These are phyloP conservation scores for Hemisphaericaspora xylanilytica DNA, from an alignment of 1,139 yeast genomes.

Conservation along the genomic window DNA sequence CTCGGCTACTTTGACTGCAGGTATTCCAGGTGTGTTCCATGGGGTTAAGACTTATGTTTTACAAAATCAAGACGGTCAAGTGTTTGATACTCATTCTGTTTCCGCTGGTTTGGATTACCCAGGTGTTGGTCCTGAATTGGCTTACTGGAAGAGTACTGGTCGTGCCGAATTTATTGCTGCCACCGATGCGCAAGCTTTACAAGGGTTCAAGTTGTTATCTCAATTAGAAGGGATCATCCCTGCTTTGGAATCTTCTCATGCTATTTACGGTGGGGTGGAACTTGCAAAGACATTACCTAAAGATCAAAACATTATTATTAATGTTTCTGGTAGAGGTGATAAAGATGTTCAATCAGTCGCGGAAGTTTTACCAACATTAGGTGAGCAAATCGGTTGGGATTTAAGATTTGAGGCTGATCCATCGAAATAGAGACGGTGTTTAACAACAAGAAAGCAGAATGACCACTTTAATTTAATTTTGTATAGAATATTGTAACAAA, in stretches of 20 bases:
- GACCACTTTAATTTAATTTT: no score
- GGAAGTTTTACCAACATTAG: conserved; percentile 82
- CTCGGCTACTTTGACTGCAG: conserved; percentile 90
- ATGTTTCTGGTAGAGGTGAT: conserved; percentile 97
- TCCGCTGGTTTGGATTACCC: conserved; percentile 99
- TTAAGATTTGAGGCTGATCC: conserved; percentile 74
- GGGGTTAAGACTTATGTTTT: conserved; percentile 94
- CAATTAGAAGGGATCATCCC: conserved; percentile 98
- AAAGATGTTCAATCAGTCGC: conserved; percentile 98
- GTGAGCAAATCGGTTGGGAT: conserved; percentile 94
- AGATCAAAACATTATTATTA: conserved; percentile 80
- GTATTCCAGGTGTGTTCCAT: conserved; percentile 96
- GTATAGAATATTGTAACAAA: no score
- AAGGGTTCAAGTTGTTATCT: conserved; percentile 83
- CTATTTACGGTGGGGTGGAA: conserved; percentile 85
- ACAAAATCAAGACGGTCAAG: conserved; percentile 91
- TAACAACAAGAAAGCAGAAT: no score
- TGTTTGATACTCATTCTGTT: conserved; percentile 95
- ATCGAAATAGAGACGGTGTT: conserved; percentile 28
- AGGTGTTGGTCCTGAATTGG: conserved; percentile 98
- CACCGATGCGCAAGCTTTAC: conserved; percentile 84
- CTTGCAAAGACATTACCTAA: conserved; percentile 80
- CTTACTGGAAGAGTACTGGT: conserved; percentile 91
- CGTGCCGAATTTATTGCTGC: conserved; percentile 91
- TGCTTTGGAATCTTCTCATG: conserved; percentile 96